phyloP scores from a whole-genome alignment of 2,329 filamentous ascomycete genomes.

The Elsinoe australis region DNA sequence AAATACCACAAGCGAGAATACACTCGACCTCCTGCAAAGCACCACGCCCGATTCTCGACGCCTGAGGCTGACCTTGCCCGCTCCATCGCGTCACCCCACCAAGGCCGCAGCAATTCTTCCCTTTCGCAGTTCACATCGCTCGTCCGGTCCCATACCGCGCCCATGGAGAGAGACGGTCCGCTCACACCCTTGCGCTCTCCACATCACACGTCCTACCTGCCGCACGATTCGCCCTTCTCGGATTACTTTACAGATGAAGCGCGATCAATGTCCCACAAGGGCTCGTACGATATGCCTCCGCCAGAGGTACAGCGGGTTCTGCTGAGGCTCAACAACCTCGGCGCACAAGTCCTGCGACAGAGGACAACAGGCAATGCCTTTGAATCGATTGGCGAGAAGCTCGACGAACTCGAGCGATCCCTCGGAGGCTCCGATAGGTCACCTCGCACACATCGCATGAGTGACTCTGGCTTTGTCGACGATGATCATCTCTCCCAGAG shows the following conservation, averaged over 20 bases:
- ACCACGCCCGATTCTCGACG: background rate
- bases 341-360: slow-evolving; percentile 30
- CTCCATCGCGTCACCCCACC: slow-evolving; percentile 11
- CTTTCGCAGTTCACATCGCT: slow-evolving; percentile 18
- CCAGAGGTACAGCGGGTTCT: slow-evolving; percentile 30
- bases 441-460: slow-evolving; percentile 3
- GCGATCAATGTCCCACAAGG: slow-evolving; percentile 23
- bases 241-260: slow-evolving; percentile 37
- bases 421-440: slow-evolving; percentile 21
- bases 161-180: slow-evolving; percentile 18
- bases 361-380: slow-evolving; percentile 18
- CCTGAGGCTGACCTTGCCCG: slow-evolving; percentile 6
- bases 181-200: slow-evolving; percentile 20
- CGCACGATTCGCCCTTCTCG: slow-evolving; percentile 33
- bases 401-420: slow-evolving; percentile 29
- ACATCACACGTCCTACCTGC: slow-evolving; percentile 8
- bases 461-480: slow-evolving; percentile 17
- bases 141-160: slow-evolving; percentile 16
- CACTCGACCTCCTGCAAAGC: background rate
- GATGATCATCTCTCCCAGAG: background rate
- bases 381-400: slow-evolving; percentile 21
- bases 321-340: slow-evolving; percentile 32
- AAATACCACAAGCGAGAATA: slow-evolving; percentile 27
- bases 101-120: slow-evolving; percentile 16
- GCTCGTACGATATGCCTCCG: slow-evolving; percentile 21